Evolutionary conservation across 1,284 basidiomycete genomes (phyloP).

Genomic region (Rhodofomes roseus): DNA sequence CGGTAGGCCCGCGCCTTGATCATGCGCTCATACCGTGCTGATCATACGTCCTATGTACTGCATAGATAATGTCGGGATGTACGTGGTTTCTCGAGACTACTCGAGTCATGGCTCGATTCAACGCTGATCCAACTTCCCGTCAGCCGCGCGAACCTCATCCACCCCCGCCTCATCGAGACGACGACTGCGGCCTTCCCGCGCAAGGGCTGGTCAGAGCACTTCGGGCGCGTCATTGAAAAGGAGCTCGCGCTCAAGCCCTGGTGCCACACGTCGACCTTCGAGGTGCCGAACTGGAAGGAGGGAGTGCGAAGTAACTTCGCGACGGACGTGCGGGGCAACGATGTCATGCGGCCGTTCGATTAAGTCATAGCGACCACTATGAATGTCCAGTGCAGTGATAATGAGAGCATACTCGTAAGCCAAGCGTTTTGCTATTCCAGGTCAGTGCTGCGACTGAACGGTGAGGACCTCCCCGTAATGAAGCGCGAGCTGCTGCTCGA

Average conservation of each 20-base stretch:
- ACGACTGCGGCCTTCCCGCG: conserved; percentile 42
- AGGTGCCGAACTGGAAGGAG: conserved; percentile 41
- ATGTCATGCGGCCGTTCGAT: conserved; percentile 39
- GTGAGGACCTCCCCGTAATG: too few species aligned
- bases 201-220: conserved; percentile 44
- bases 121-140: not conserved
- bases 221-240: conserved; percentile 42
- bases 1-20: conserved; percentile 25
- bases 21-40: too few species aligned
- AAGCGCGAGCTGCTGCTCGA: too few species aligned
- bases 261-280: conserved; percentile 50
- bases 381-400: too few species aligned
- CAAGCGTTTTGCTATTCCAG: too few species aligned
- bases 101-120: too few species aligned
- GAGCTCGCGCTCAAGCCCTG: conserved; percentile 48
- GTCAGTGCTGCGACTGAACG: too few species aligned
- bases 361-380: conserved; percentile 14
- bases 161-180: conserved; percentile 39
- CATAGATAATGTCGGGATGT: conserved; percentile 46
- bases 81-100: conserved; percentile 21
- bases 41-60: not conserved
- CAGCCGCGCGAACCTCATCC: conserved; percentile 45
- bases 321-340: conserved; percentile 43
- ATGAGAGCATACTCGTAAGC: too few species aligned
- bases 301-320: conserved; percentile 47